These are phyloP conservation scores for Nakazawaea populi DNA, from an alignment of 805 yeast species.

Conservation along the genomic window DNA sequence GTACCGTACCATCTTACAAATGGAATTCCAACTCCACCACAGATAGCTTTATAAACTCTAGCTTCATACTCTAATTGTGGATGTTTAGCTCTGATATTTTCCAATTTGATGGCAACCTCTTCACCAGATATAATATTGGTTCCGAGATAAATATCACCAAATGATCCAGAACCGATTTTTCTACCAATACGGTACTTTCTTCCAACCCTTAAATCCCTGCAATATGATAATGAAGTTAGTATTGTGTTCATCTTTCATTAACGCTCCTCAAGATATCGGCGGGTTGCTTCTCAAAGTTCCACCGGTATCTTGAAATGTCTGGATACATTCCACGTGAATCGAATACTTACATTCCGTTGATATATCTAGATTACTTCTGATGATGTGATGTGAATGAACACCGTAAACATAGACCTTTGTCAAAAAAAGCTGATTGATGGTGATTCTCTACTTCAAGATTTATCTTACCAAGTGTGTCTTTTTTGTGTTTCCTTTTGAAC, in stretches of 20 bases:
- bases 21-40: conserved; percentile 97
- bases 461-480: neutral
- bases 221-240: neutral
- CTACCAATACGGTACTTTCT: conserved; percentile 92
- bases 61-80: conserved; percentile 98
- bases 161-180: conserved; percentile 94
- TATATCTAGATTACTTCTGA: neutral
- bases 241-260: neutral
- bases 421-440: neutral
- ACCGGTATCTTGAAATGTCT: no score
- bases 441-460: neutral
- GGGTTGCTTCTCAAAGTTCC: neutral
- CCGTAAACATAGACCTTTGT: neutral
- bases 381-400: neutral
- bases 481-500: neutral
- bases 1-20: conserved; percentile 96
- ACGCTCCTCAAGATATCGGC: neutral
- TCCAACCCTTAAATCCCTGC: conserved; percentile 80
- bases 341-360: neutral
- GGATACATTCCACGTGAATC: neutral
- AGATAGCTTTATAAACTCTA: conserved; percentile 85
- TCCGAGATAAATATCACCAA: conserved; percentile 93
- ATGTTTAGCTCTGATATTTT: conserved; percentile 84
- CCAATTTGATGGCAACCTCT: conserved; percentile 95
- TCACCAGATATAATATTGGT: conserved; percentile 94